Evolutionary conservation across 495 filamentous ascomycete species (phyloP), one percentile per base, ranked within the genome.

Genomic region (Penicillium alfredii): DNA sequence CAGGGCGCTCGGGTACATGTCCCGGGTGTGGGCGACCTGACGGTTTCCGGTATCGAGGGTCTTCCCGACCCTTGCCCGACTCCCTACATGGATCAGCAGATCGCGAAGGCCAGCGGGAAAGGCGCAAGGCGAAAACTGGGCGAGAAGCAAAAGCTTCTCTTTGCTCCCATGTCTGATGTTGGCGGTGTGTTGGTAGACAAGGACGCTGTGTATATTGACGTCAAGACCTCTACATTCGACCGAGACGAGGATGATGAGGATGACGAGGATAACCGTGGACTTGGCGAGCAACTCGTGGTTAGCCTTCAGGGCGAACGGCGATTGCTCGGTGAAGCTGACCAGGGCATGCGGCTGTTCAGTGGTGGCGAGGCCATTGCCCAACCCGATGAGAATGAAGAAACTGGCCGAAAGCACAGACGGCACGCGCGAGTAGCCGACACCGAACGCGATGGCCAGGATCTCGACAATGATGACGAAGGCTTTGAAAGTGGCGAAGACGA

Each of bases 91-190:
- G 81, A 94, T 44, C 85, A 93, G 58, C 85, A 81, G 11, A 66
- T 85, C 15, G 82, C 81, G 15, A 94, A 89, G 51, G 76, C 76
- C 4, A 79, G 79, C 1, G 93, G 92, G 1, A 95, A 94, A 55
- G 72, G 73, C 3, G 76, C 75, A 8, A 68, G 86, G 40, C 77
- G 80, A 50, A 69, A 87, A 34, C 60, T 98, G 22, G 90, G 89
- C 20, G 92, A 98, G 54, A 96, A 95, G 57, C 88, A 96, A 52
- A 96, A 95, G 62, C 71, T 92, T 40, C 71, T 98, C 3, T 93
- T 93, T 63, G 92, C 93, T 9, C 92, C 92, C 10, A 97, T 98
- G 89, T 92, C 86, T 33, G 92, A 98, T 66, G 86, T 94, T 20
- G 90, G 89, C 45, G 92, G 92, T 48, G 81, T 98, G 3, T 57